Evolutionary conservation across 257 asterid species (phyloP), one percentile per base, ranked within the genome.

Genomic region (Agastache rugosa): DNA sequence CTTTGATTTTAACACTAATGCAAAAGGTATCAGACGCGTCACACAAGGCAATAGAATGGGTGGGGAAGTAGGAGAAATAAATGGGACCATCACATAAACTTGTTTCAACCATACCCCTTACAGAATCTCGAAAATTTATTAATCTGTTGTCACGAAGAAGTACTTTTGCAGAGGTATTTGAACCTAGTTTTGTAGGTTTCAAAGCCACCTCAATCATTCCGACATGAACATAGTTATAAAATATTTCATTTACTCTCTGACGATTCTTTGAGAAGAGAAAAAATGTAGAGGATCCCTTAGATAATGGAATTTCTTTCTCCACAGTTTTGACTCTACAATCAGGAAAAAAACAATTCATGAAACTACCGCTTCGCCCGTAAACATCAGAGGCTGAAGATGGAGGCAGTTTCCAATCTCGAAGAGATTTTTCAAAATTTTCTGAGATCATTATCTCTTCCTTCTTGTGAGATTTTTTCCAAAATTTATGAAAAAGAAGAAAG

Each of bases 71-170:
- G 63, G n/a, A 3, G 39, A 58, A 58, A 27, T 23, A 58, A 14
- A 58, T 58, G 2, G 63, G 63, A 25, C 63, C 63, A 23, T 58
- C 63, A 8, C 63, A 3, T 25, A 58, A 58, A 12, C 63, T 58
- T 2, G 63, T 11, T 23, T 58, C 63, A 12, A 58, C 63, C 63
- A 23, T 58, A 3, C 39, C 19, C 25, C 11, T 0, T 14, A 55
- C 62, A 19, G 34, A 53, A 19, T 3, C 0, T 3, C 3, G 34
- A 55, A 2, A 23, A 3, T 9, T 22, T 1, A 0, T 5, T 4
- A 15, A 4, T 12, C 39, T 58, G n/a, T 12, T 58, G 2, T 58
- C 37, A 12, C 63, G 63, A 12, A 58, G 39, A 12, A 0, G 25
- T 25, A 25, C 1, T 25, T 1, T 12, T 23, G 63, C 39, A 25